Conservation (phyloP, 2,329 filamentous ascomycete genomes). For the Penicillium vulpinum region DNA sequence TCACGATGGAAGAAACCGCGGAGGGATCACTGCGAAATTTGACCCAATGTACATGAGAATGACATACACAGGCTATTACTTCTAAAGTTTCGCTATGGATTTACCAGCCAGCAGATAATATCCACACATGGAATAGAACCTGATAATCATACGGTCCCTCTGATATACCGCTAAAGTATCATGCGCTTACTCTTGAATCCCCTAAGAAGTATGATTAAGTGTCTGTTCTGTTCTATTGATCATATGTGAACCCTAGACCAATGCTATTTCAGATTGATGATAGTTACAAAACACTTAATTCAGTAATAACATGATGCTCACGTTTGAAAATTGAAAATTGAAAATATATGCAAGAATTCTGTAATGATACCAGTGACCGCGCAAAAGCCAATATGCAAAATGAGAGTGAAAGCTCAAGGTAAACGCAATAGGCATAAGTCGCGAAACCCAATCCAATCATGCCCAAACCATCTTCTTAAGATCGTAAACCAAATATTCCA, state of each 20-base stretch:
- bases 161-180: neutral
- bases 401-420: neutral
- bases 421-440: neutral
- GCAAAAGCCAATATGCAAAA: neutral
- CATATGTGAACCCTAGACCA: neutral
- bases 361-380: neutral
- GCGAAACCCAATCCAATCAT: neutral
- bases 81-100: no score
- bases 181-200: neutral
- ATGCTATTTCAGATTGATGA: neutral
- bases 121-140: no score
- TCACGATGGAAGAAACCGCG: neutral
- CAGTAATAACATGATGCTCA: neutral
- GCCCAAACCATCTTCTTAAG: constrained; percentile 94
- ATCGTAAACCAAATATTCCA: constrained; percentile 85
- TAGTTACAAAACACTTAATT: neutral
- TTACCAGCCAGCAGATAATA: no score
- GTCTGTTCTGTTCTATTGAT: neutral
- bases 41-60: neutral
- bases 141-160: no score
- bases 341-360: neutral
- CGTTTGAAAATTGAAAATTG: neutral
- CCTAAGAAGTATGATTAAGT: neutral
- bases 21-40: neutral
- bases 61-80: no score